Conservation (phyloP, 306 rosid genomes). For the Coriaria nepalensis region DNA sequence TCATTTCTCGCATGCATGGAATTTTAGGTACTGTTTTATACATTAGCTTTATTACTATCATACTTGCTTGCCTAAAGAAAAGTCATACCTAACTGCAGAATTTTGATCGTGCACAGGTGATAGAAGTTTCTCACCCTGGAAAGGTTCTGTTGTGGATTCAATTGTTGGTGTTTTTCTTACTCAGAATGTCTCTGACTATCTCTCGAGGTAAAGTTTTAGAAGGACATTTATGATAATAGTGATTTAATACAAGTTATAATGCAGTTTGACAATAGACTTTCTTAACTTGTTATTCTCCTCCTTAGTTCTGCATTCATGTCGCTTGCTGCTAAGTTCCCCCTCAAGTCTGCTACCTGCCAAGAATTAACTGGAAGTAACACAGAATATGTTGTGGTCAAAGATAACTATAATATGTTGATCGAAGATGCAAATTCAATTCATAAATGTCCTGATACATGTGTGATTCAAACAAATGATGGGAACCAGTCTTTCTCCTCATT, state of each 20-base stretch:
- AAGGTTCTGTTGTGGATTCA: constrained; percentile 47
- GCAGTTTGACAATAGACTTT: neutral
- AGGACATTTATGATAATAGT: neutral
- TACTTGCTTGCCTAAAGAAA: neutral
- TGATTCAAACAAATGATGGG: too few species aligned
- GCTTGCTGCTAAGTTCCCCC: constrained; percentile 43
- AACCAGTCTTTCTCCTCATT: too few species aligned
- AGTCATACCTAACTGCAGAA: neutral
- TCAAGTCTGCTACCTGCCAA: constrained; percentile 1
- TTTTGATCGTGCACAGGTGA: constrained; percentile 34
- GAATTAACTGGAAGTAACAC: constrained; percentile 1
- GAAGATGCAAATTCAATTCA: constrained; percentile 10
- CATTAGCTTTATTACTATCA: neutral
- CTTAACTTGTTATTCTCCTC: neutral
- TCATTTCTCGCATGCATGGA: constrained; percentile 20
- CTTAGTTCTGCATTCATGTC: constrained; percentile 57
- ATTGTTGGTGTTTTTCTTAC: constrained; percentile 42
- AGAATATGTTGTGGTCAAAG: constrained; percentile 1
- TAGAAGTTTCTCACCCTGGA: constrained; percentile 34
- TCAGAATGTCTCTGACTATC: constrained; percentile 40
- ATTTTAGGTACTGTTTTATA: constrained; percentile 21
- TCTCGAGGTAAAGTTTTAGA: constrained; percentile 34
- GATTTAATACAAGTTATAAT: neutral
- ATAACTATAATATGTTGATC: neutral
- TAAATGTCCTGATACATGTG: too few species aligned